Conservation (phyloP, 208 protist species). For the Acanthamoeba royreba region DNA sequence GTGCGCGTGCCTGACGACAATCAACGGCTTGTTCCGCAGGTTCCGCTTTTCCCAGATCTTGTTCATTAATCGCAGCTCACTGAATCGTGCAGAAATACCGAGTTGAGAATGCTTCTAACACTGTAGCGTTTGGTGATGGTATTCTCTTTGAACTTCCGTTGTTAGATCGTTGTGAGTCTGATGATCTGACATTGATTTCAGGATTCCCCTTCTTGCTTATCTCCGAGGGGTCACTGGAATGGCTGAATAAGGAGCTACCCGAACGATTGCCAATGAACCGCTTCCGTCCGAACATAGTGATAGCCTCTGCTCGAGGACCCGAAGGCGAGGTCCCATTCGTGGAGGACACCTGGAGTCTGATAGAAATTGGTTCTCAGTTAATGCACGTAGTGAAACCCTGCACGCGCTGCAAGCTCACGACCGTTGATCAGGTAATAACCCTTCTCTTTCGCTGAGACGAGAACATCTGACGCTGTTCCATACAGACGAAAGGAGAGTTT, state of each 20-base stretch:
- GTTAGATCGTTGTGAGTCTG: background rate
- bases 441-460: background rate
- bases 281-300: constrained; percentile 32
- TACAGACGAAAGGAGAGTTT: background rate
- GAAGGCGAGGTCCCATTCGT: background rate
- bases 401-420: constrained; percentile 39
- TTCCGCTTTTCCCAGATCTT: background rate
- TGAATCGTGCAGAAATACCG: background rate
- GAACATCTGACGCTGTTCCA: background rate
- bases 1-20: constrained; percentile 10
- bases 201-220: background rate
- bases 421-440: background rate
- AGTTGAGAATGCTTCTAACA: background rate
- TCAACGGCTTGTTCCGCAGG: background rate
- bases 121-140: background rate
- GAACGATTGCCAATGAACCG: background rate
- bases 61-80: background rate
- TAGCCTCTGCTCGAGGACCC: background rate
- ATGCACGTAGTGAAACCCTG: constrained; percentile 29
- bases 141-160: background rate
- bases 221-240: background rate
- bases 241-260: background rate
- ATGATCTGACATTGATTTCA: background rate
- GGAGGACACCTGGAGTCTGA: background rate
- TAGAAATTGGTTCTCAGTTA: background rate